A percentile compares a stretch with the other conserved stretches of the same genome.
Evolutionary conservation across 345 rosid genomes (phyloP).

Genomic region (Mallotus nudiflorus): DNA sequence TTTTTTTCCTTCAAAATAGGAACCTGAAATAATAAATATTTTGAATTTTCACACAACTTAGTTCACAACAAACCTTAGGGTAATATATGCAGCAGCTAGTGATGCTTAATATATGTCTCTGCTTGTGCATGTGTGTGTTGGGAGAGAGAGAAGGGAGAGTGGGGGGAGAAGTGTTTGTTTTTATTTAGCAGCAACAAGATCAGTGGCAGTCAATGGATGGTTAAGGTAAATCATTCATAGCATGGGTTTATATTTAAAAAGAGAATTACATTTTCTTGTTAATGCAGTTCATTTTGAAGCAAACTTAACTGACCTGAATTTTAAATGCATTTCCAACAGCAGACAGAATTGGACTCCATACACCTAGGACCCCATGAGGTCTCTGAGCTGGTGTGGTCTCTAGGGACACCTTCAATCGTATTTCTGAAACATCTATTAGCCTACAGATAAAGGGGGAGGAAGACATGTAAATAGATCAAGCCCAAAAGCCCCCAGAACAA

Average conservation of each 20-base stretch:
- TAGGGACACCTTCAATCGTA: constrained; percentile 79
- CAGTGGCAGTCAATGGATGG: background rate
- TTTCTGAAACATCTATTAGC: constrained; percentile 92
- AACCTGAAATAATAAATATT: background rate
- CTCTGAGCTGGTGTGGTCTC: constrained; percentile 93
- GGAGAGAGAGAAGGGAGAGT: too few relatives aligned
- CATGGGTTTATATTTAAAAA: background rate
- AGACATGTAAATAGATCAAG: too few relatives aligned
- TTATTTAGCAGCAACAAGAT: background rate
- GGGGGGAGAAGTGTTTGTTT: too few relatives aligned
- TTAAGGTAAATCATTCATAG: background rate
- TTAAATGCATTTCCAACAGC: constrained; percentile 98
- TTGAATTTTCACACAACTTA: background rate
- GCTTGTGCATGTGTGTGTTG: too few relatives aligned
- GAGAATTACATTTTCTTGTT: background rate
- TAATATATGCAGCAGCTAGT: background rate
- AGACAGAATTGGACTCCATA: constrained; percentile 93
- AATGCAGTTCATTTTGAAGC: background rate
- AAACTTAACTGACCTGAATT: constrained; percentile 68
- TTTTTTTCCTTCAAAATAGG: background rate
- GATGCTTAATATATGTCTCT: background rate
- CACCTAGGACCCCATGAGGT: constrained; percentile 89
- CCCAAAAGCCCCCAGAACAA: too few relatives aligned
- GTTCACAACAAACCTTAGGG: background rate
- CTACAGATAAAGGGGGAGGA: constrained; percentile 50